Evolutionary conservation across 495 filamentous ascomycete species (phyloP).

Genomic region (Neurospora sp.): DNA sequence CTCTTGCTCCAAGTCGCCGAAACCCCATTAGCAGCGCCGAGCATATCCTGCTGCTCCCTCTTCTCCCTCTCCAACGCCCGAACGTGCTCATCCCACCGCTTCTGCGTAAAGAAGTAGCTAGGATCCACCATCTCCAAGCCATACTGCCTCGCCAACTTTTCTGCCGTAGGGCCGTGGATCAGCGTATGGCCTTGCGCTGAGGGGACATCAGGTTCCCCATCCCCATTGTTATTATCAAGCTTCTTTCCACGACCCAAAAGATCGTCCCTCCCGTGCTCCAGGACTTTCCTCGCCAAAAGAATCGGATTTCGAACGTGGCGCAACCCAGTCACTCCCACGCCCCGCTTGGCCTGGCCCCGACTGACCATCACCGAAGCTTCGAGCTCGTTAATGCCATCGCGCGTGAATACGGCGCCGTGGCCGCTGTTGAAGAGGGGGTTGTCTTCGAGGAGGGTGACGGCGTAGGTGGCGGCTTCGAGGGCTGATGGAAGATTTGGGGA

Average conservation of each 20-base stretch:
- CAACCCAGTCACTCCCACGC: conserved; percentile 64
- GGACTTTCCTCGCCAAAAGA: conserved; percentile 58
- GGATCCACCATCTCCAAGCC: conserved; percentile 58
- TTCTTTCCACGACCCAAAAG: conserved; percentile 14
- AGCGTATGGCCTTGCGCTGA: conserved; percentile 55
- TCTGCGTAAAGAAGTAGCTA: conserved; percentile 67
- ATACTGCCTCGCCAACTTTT: conserved; percentile 54
- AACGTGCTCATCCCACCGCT: conserved; percentile 74
- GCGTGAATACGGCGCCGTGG: conserved; percentile 78
- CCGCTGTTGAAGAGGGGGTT: conserved; percentile 79
- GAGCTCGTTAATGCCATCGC: conserved; percentile 72
- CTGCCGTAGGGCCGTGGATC: conserved; percentile 56
- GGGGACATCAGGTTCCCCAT: conserved; percentile 22
- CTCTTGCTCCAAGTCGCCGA: conserved; percentile 34
- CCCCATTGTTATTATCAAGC: conserved; percentile 10
- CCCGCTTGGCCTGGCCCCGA: conserved; percentile 60
- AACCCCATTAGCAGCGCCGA: conserved; percentile 7
- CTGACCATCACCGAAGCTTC: conserved; percentile 89
- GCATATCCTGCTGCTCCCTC: neutral
- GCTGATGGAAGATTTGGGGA: conserved; percentile 33
- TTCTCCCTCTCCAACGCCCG: conserved; percentile 51
- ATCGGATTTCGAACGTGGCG: conserved; percentile 71
- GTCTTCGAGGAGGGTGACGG: conserved; percentile 70
- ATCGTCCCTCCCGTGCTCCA: conserved; percentile 51
- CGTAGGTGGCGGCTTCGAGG: conserved; percentile 63